These are phyloP conservation scores for Oryza nivara DNA, from an alignment of 176 grass and related monocot species.

Conservation along the genomic window DNA sequence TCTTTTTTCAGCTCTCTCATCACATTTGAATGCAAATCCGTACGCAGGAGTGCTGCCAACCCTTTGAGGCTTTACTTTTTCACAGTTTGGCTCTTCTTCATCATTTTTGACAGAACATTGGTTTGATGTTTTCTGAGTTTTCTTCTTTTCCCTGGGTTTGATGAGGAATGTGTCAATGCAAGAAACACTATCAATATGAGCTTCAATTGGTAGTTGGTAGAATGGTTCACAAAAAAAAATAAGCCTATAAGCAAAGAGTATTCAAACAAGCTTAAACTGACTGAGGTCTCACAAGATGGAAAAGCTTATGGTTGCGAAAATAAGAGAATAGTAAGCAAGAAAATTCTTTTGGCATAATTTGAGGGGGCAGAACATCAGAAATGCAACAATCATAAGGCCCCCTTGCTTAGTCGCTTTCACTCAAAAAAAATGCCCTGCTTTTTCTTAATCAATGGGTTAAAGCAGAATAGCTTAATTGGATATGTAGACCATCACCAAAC, in stretches of 20 bases:
- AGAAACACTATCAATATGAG: constrained; percentile 16
- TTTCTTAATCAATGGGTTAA: neutral
- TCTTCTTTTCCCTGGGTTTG: constrained; percentile 55
- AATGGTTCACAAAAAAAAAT: constrained; percentile 13
- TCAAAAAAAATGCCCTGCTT: neutral
- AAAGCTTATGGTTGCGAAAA: neutral
- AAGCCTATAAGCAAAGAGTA: neutral
- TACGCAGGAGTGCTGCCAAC: constrained; percentile 51
- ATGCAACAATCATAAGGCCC: neutral
- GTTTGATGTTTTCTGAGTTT: constrained; percentile 48
- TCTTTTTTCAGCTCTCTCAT: constrained; percentile 73
- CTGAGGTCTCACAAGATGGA: neutral
- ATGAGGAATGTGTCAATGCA: constrained; percentile 16
- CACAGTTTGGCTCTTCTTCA: constrained; percentile 49
- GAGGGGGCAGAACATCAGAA: neutral
- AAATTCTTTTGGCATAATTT: constrained; percentile 12
- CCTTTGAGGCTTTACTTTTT: constrained; percentile 45
- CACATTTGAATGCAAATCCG: constrained; percentile 73
- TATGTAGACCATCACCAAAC: neutral
- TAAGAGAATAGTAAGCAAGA: neutral
- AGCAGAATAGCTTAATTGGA: neutral
- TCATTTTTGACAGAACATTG: constrained; percentile 42
- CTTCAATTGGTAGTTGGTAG: neutral
- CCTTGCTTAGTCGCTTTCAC: neutral
- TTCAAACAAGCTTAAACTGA: neutral